These are phyloP conservation scores for Pseudogymnoascus sp. DNA, from an alignment of 2,329 filamentous ascomycete genomes.

Conservation along the genomic window DNA sequence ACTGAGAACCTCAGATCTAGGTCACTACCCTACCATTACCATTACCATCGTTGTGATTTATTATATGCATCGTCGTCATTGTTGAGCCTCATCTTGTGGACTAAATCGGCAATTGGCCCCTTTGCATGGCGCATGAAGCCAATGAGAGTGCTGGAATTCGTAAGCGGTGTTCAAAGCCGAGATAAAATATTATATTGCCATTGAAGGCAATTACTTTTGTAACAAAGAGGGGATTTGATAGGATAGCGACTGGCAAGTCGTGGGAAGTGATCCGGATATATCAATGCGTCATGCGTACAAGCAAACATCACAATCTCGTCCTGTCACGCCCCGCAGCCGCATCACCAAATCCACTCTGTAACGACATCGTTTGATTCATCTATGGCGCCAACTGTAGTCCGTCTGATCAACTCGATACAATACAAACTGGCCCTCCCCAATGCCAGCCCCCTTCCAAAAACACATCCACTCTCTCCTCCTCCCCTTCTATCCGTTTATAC, in stretches of 20 bases:
- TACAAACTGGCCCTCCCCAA: neutral
- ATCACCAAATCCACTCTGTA: neutral
- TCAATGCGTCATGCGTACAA: neutral
- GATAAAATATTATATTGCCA: neutral
- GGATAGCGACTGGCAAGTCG: neutral
- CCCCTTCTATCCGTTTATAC: neutral
- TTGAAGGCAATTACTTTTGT: neutral
- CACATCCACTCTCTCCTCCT: neutral
- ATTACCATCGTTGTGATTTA: too few species aligned
- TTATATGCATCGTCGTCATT: neutral
- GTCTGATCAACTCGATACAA: slow-evolving; percentile 3
- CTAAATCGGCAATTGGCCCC: neutral
- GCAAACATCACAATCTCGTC: neutral
- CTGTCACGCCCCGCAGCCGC: neutral
- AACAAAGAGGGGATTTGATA: neutral
- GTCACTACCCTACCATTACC: too few species aligned
- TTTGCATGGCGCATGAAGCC: neutral
- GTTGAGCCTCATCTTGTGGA: neutral
- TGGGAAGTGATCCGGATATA: neutral
- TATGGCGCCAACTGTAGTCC: neutral
- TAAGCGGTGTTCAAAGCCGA: neutral
- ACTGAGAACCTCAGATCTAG: too few species aligned
- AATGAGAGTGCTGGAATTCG: neutral
- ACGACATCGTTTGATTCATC: slow-evolving; percentile 3
- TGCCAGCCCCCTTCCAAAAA: neutral